Evolutionary conservation across 1,284 basidiomycete species (phyloP), one percentile per base, ranked within the genome.

Genomic region (Trichosporon ovoides): DNA sequence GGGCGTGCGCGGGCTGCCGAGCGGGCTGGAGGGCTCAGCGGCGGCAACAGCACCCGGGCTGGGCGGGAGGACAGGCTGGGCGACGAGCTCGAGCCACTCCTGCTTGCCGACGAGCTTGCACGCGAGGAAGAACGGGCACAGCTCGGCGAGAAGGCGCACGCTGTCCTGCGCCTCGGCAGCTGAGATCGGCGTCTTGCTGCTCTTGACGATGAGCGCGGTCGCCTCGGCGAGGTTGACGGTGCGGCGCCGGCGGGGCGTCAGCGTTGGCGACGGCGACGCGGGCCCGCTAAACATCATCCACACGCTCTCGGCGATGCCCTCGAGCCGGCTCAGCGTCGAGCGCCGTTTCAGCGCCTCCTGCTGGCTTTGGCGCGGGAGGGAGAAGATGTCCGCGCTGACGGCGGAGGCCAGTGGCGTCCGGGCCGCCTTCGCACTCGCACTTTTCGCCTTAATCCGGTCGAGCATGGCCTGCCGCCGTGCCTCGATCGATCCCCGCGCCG

Each of bases 271-370:
- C 3, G 67, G 68, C 19, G 69, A 59, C 2, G 67, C 62, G 0
- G 72, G 67, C 4, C 66, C 67, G 7, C 74, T 74, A 63, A 77
- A 78, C 60, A 77, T 67, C 77, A 79, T 77, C 74, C 75, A 78
- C 5, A 79, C 75, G 19, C 65, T 72, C 60, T 80, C 77, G 0
- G 78, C 78, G 24, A 80, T 68, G 34, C 68, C 60, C 53, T 75
- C 74, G 19, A 79, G 67, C 9, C 78, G 67, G 60, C 72, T 74
- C 5, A 80, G 66, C 3, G 75, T 75, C 28, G 68, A 70, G 34
- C 78, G 62, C 31, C 76, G 64, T 55, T 76, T 74, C 16, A 80
- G 64, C 63, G 72, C 77, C 38, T 77, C 72, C 40, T 70, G 66
- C 37, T 38, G 35, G 46, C 19, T 7, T 7, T 48, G 2, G 38